Conservation (phyloP, 2,329 filamentous ascomycete species). For the Mycosphaerelloides madeirae region DNA sequence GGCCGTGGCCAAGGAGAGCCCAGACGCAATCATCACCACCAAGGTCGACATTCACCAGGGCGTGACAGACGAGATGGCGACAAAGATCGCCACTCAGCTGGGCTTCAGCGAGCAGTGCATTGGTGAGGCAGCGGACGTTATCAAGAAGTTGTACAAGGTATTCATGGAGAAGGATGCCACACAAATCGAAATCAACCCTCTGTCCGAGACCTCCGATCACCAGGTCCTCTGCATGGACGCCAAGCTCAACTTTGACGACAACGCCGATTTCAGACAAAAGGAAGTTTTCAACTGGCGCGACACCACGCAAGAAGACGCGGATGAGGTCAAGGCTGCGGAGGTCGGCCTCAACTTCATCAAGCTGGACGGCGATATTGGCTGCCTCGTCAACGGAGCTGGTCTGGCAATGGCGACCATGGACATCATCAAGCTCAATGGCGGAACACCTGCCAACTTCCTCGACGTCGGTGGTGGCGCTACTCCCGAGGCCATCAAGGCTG, state of each 20-base stretch:
- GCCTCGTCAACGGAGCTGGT: slow-evolving; percentile 96
- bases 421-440: slow-evolving; percentile 99
- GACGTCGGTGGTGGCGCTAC: slow-evolving; percentile 98
- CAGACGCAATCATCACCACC: slow-evolving; percentile 91
- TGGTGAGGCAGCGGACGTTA: slow-evolving; percentile 89
- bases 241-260: slow-evolving; percentile 98
- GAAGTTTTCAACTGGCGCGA: slow-evolving; percentile 93
- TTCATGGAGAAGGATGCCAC: slow-evolving; percentile 98
- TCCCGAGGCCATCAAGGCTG: slow-evolving; percentile 91
- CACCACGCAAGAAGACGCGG: slow-evolving; percentile 88
- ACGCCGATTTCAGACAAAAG: slow-evolving; percentile 97
- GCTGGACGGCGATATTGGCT: slow-evolving; percentile 98
- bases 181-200: slow-evolving; percentile 99
- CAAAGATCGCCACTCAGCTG: slow-evolving; percentile 81
- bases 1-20: slow-evolving; percentile 94
- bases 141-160: slow-evolving; percentile 98
- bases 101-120: slow-evolving; percentile 98
- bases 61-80: slow-evolving; percentile 92
- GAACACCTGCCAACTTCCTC: slow-evolving; percentile 94
- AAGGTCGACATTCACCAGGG: slow-evolving; percentile 89
- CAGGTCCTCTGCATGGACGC: slow-evolving; percentile 98
- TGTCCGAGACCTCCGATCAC: slow-evolving; percentile 97
- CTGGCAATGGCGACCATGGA: slow-evolving; percentile 99
- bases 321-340: slow-evolving; percentile 95
- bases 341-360: slow-evolving; percentile 99